A percentile compares a stretch with the other conserved stretches of the same genome.
phyloP scores from a whole-genome alignment of 2,329 filamentous ascomycete genomes.

The Ustulina deusta region DNA sequence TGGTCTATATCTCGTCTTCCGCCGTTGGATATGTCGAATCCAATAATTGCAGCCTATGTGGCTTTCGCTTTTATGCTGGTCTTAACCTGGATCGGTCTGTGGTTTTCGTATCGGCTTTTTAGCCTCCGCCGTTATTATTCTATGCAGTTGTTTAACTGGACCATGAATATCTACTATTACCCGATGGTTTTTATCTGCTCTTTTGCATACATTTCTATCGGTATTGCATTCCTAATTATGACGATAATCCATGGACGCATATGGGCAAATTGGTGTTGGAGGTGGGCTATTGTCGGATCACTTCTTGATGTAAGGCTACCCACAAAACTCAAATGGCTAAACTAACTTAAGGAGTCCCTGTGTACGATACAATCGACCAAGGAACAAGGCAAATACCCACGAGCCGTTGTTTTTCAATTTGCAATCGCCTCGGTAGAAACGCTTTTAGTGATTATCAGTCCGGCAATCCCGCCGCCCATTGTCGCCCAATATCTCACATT shows the following conservation, averaged over 20 bases:
- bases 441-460: neutral
- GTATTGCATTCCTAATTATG: neutral
- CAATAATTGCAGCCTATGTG: slow-evolving; percentile 15
- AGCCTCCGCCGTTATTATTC: neutral
- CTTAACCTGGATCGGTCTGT: neutral
- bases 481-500: slow-evolving; percentile 18
- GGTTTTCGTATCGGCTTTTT: slow-evolving; percentile 12
- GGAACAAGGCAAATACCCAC: neutral
- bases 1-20: neutral
- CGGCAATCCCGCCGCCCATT: slow-evolving; percentile 3
- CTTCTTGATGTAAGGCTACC: slow-evolving; percentile 30
- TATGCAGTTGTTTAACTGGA: neutral
- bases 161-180: slow-evolving; percentile 7
- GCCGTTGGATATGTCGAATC: neutral
- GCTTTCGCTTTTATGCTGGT: slow-evolving; percentile 15
- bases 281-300: slow-evolving; percentile 24
- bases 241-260: neutral
- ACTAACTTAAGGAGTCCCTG: slow-evolving; percentile 22
- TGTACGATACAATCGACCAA: slow-evolving; percentile 17
- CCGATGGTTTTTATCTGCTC: neutral
- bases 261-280: slow-evolving; percentile 32
- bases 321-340: neutral
- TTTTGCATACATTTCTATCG: neutral
- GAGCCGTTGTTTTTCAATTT: neutral
- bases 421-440: slow-evolving; percentile 11